phyloP scores from a whole-genome alignment of 1,284 basidiomycete genomes.

The Leccinum insolens region DNA sequence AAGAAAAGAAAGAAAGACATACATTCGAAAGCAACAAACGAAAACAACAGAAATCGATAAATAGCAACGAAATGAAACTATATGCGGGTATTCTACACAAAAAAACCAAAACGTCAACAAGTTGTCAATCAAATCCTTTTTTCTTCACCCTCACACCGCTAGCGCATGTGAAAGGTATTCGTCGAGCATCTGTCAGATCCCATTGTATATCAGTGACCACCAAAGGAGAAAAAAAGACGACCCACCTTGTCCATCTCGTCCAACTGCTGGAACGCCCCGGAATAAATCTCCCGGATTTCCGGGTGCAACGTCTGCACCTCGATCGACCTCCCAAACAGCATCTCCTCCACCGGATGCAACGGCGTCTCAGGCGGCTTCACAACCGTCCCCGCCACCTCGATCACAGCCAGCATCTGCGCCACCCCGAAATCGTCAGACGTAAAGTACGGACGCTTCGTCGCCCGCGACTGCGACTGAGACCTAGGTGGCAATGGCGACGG shows the following conservation, averaged over 20 bases:
- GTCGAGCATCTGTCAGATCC: too few relatives aligned
- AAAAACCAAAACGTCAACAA: too few relatives aligned
- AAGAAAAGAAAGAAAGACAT: background rate
- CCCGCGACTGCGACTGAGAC: background rate
- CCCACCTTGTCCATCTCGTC: constrained; percentile 80
- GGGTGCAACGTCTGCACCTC: constrained; percentile 71
- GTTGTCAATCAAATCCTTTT: too few relatives aligned
- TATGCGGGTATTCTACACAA: too few relatives aligned
- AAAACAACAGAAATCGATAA: background rate
- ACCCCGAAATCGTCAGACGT: constrained; percentile 85
- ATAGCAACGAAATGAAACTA: too few relatives aligned
- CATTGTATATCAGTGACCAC: too few relatives aligned
- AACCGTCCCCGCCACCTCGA: constrained; percentile 61
- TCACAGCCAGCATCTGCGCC: constrained; percentile 80
- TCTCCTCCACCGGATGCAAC: constrained; percentile 66
- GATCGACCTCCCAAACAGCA: constrained; percentile 71
- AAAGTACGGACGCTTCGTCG: constrained; percentile 48
- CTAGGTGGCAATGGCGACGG: background rate
- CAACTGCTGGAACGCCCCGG: constrained; percentile 69
- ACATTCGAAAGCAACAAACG: background rate
- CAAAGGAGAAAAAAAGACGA: background rate
- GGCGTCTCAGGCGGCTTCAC: constrained; percentile 28
- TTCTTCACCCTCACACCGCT: too few relatives aligned
- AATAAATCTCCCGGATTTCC: constrained; percentile 70
- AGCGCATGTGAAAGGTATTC: too few relatives aligned